Percentiles rank a stretch among this genome's conserved stretches.
Conservation (phyloP, 306 rosid genomes). For the Medicago lupulina region DNA sequence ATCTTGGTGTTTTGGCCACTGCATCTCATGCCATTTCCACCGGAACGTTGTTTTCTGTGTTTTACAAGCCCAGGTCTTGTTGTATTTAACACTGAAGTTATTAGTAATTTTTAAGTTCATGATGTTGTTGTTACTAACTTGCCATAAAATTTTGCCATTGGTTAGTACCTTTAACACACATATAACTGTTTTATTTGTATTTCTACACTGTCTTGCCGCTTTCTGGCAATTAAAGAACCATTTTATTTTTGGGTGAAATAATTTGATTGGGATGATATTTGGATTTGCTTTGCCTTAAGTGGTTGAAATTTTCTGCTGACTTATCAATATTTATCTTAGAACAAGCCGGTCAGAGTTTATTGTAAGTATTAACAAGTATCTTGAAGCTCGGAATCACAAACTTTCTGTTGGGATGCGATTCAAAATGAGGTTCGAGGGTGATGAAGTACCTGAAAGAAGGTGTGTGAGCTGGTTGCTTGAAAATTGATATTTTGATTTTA, state of each 20-base stretch:
- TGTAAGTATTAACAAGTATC: constrained; percentile 90
- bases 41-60: constrained; percentile 88
- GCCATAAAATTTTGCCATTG: constrained; percentile 21
- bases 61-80: constrained; percentile 91
- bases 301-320: constrained; percentile 45
- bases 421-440: constrained; percentile 98
- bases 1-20: constrained; percentile 94
- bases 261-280: constrained; percentile 27
- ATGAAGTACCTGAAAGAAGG: constrained; percentile 99
- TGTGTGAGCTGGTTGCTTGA: constrained; percentile 43
- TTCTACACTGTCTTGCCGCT: constrained; percentile 4
- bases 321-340: constrained; percentile 54
- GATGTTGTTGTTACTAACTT: constrained; percentile 30
- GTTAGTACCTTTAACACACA: constrained; percentile 10
- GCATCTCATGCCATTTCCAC: constrained; percentile 94
- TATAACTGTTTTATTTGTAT: constrained; percentile 4
- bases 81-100: constrained; percentile 27
- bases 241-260: constrained; percentile 28
- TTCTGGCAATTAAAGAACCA: constrained; percentile 27
- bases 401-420: constrained; percentile 99
- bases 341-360: constrained; percentile 96
- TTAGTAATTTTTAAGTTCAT: constrained; percentile 12
- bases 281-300: constrained; percentile 18
- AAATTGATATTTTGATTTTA: constrained; percentile 29
- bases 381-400: constrained; percentile 86